Conservation (phyloP, 345 rosid species). For the Citrus cavaleriei region DNA sequence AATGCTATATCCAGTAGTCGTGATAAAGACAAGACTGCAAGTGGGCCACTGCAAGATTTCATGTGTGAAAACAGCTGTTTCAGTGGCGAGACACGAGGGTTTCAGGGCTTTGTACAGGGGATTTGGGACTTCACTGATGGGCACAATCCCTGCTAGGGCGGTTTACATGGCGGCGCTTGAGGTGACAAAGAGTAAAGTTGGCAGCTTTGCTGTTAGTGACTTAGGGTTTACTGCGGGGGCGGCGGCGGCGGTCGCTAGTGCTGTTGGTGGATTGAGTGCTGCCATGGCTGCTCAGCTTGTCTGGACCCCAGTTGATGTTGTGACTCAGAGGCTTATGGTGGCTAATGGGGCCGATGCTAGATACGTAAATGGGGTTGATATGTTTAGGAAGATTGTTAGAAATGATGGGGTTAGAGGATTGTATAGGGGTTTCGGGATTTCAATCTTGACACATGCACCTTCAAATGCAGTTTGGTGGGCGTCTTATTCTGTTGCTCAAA, state of each 20-base stretch:
- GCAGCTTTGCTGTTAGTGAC: constrained; percentile 48
- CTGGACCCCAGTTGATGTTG: constrained; percentile 97
- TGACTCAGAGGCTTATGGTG: constrained; percentile 90
- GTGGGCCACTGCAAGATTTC: constrained; percentile 62
- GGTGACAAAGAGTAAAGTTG: constrained; percentile 81
- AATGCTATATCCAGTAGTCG: constrained; percentile 66
- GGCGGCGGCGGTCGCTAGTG: constrained; percentile 69
- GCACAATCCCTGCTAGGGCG: constrained; percentile 92
- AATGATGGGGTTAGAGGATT: constrained; percentile 68
- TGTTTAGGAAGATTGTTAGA: constrained; percentile 59
- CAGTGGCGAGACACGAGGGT: constrained; percentile 64
- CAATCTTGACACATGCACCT: constrained; percentile 83
- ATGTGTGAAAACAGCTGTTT: constrained; percentile 41
- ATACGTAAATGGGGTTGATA: constrained; percentile 74
- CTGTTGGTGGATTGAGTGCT: constrained; percentile 74
- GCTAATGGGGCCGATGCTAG: constrained; percentile 46
- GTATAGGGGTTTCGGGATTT: constrained; percentile 85
- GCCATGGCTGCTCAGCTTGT: constrained; percentile 94
- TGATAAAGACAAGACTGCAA: constrained; percentile 87
- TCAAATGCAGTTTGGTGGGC: constrained; percentile 92
- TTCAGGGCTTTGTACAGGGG: constrained; percentile 81
- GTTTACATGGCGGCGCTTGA: constrained; percentile 88
- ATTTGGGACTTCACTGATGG: constrained; percentile 83
- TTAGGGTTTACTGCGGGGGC: constrained; percentile 73
- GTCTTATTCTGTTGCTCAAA: constrained; percentile 67